Evolutionary conservation across 495 filamentous ascomycete species (phyloP), one percentile per base, ranked within the genome.

Genomic region (Aspergillus carlsbadensis): DNA sequence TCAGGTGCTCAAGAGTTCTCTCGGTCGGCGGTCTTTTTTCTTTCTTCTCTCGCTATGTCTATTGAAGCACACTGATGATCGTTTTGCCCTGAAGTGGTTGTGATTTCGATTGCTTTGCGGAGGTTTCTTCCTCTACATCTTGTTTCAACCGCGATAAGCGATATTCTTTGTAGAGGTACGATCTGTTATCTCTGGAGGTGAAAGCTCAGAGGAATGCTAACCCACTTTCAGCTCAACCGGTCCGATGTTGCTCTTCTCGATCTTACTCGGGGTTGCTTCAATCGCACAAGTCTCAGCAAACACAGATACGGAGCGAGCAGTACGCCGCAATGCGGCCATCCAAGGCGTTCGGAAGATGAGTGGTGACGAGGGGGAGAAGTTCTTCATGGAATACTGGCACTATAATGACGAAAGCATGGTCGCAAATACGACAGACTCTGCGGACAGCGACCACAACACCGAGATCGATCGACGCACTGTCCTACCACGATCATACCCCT

Each of bases 281-380:
- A 46, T 60, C 31, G 40, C 37, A 34, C 48, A 47, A 20, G 53
- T 35, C 14, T 47, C 48, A 29, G 61, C 57, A 47, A 39, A 47
- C 26, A 31, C 45, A 18, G 55, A 55, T 4, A 34, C 34, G 17
- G 34, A 60, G 17, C 21, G 20, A 18, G 47, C 65, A 17, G 48
- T 63, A 6, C 65, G 57, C 14, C 73, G 52, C 48, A 63, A 72
- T 64, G 64, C 50, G 5, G 63, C 65, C 6, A 39, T 68, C 11
- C 69, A 57, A 1, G 71, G 70, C 18, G 80, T 90, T 18, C 72
- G 75, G 52, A 98, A 96, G 65, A 96, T 96, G 90, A 85, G 81
- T 45, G 72, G 67, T 5, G 89, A 96, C 66, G 84, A 89, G 56
- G 86, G 87, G 34, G 90, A 95, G 68, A 98, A 93, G 75, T 93